Conservation (phyloP, 371 early-diverging fungal genomes). For the Quaeritorhiza haematococci region DNA sequence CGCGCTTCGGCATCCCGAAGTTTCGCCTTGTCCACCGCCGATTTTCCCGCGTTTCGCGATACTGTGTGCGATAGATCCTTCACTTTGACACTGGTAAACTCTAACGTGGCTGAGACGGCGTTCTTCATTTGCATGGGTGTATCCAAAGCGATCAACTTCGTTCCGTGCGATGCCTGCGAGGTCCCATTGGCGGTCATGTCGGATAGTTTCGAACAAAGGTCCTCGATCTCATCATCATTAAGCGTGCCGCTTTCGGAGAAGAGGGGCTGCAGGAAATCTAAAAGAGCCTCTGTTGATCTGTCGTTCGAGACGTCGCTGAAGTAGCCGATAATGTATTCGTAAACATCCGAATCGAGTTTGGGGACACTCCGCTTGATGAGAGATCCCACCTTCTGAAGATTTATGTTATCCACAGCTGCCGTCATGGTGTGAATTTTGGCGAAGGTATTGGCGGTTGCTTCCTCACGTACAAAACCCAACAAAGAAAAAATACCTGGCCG, state of each 20-base stretch:
- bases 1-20: constrained; percentile 83
- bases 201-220: constrained; percentile 58
- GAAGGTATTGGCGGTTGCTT: too few relatives aligned
- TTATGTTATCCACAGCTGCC: too few relatives aligned
- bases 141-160: constrained; percentile 19
- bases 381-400: too few relatives aligned
- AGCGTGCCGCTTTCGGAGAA: constrained; percentile 70
- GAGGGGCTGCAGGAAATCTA: constrained; percentile 82
- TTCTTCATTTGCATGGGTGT: constrained; percentile 24
- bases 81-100: constrained; percentile 15
- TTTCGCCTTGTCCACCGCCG: constrained; percentile 86
- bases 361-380: constrained; percentile 21
- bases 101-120: constrained; percentile 7
- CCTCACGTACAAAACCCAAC: too few relatives aligned
- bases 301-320: constrained; percentile 71
- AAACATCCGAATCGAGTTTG: constrained; percentile 25
- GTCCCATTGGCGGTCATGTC: constrained; percentile 24
- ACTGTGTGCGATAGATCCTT: constrained; percentile 61
- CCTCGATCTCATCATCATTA: constrained; percentile 54
- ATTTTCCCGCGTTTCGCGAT: constrained; percentile 43
- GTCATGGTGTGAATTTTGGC: too few relatives aligned
- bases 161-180: constrained; percentile 10
- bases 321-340: constrained; percentile 59
- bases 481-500: too few relatives aligned
- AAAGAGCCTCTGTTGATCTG: constrained; percentile 64